Conservation (phyloP, 2,329 filamentous ascomycete genomes). For the Teratosphaeria viscida region DNA sequence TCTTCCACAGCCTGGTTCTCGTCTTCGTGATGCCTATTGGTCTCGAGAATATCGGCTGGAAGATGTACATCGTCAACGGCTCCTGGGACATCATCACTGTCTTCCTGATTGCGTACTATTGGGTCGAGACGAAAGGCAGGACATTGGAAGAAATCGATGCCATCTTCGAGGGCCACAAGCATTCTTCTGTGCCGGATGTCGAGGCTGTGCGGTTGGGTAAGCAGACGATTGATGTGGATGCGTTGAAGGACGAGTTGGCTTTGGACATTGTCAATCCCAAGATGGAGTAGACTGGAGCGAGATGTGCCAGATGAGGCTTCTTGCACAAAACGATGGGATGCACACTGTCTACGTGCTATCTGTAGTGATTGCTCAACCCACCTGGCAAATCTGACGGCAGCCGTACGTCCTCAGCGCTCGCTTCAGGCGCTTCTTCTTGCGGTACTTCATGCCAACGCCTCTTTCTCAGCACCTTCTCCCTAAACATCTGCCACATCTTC, state of each 20-base stretch:
- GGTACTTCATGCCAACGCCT: background rate
- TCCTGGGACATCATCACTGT: conserved; percentile 31
- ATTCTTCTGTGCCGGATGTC: conserved; percentile 16
- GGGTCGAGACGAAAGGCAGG: conserved; percentile 21
- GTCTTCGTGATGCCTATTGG: conserved; percentile 41
- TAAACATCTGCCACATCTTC: background rate
- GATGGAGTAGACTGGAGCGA: background rate
- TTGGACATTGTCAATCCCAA: conserved; percentile 9
- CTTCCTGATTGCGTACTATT: conserved; percentile 25
- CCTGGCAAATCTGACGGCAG: background rate
- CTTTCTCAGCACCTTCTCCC: background rate
- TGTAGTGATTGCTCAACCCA: background rate
- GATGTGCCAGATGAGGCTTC: background rate
- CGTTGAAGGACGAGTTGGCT: conserved; percentile 11
- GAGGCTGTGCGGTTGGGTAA: conserved; percentile 13
- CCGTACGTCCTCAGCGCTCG: background rate
- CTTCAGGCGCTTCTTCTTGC: background rate
- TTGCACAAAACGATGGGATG: background rate
- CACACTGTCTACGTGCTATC: background rate
- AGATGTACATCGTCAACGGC: conserved; percentile 35
- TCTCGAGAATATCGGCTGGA: conserved; percentile 43
- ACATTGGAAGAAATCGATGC: conserved; percentile 23
- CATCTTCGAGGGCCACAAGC: conserved; percentile 22
- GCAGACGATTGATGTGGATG: conserved; percentile 9
- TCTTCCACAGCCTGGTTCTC: conserved; percentile 26